A percentile compares a stretch with the other conserved stretches of the same genome.
phyloP scores from a whole-genome alignment of 768 basidiomycete species.

The Roridomyces roridus region DNA sequence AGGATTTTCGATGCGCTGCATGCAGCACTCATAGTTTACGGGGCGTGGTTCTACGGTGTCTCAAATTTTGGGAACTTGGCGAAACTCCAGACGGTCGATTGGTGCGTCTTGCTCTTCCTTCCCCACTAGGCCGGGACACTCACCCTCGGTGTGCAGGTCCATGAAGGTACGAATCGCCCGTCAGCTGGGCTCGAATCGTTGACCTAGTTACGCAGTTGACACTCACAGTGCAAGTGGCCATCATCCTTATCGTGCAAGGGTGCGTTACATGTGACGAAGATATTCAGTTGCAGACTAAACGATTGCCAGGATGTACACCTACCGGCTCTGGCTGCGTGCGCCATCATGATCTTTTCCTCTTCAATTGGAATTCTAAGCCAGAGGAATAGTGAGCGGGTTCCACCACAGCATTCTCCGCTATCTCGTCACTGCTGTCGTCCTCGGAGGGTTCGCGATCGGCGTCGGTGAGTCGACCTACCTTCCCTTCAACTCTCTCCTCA shows the following conservation, averaged over 20 bases:
- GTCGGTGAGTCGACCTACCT: constrained; percentile 31
- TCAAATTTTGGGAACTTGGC: constrained; percentile 39
- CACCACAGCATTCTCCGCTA: constrained; percentile 44
- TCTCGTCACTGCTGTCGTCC: constrained; percentile 40
- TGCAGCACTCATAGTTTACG: constrained; percentile 40
- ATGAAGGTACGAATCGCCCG: constrained; percentile 33
- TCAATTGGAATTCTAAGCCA: too few species aligned
- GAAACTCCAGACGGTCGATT: constrained; percentile 33
- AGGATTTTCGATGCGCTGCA: constrained; percentile 17
- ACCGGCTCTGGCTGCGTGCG: constrained; percentile 52
- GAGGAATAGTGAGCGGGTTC: constrained; percentile 39
- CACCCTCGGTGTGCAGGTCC: constrained; percentile 31
- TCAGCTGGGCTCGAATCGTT: not conserved
- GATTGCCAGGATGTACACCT: constrained; percentile 45
- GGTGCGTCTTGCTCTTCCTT: constrained; percentile 27
- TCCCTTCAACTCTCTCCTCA: not conserved
- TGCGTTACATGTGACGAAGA: constrained; percentile 25
- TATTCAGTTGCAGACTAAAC: not conserved
- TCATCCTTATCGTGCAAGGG: constrained; percentile 52
- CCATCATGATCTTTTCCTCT: too few species aligned
- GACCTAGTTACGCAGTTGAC: constrained; percentile 34
- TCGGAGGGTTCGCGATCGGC: constrained; percentile 45
- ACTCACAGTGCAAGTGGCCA: constrained; percentile 37
- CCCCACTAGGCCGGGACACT: not conserved
- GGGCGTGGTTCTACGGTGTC: constrained; percentile 43